A percentile compares a stretch with the other conserved stretches of the same genome.
Conservation (phyloP, 495 filamentous ascomycete species). For the Venustampulla echinocandica region DNA sequence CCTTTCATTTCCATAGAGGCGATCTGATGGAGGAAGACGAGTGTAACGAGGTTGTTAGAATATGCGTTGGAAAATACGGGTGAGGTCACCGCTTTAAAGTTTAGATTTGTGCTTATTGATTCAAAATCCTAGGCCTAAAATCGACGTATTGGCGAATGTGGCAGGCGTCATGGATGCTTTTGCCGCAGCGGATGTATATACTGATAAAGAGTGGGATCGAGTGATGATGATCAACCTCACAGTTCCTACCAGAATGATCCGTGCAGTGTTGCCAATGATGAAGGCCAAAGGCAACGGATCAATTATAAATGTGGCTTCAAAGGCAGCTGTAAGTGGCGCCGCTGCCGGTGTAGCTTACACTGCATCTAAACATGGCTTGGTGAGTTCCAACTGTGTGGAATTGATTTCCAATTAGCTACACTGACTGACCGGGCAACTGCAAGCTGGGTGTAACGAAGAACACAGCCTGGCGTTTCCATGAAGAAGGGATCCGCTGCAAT, state of each 20-base stretch:
- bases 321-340: slow-evolving; percentile 30
- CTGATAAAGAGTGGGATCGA: slow-evolving; percentile 25
- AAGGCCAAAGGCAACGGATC: slow-evolving; percentile 26
- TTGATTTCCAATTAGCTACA: background rate
- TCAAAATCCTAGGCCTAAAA: slow-evolving; percentile 2
- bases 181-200: slow-evolving; percentile 26
- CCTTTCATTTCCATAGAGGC: slow-evolving; percentile 28
- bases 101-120: background rate
- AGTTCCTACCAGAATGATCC: slow-evolving; percentile 31
- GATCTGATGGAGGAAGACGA: slow-evolving; percentile 24
- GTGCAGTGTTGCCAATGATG: slow-evolving; percentile 30
- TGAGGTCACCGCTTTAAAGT: slow-evolving; percentile 7
- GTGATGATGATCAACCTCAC: slow-evolving; percentile 32
- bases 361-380: slow-evolving; percentile 28
- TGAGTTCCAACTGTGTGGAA: slow-evolving; percentile 1
- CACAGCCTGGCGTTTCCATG: slow-evolving; percentile 34
- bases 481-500: slow-evolving; percentile 31
- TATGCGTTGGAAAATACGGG: slow-evolving; percentile 26
- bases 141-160: slow-evolving; percentile 34
- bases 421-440: background rate
- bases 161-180: slow-evolving; percentile 34
- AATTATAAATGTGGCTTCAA: slow-evolving; percentile 35
- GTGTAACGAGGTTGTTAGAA: slow-evolving; percentile 26
- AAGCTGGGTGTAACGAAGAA: slow-evolving; percentile 36
- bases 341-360: slow-evolving; percentile 35